phyloP scores from a whole-genome alignment of 2,329 filamentous ascomycete genomes.

The Sclerotinia nivalis region DNA sequence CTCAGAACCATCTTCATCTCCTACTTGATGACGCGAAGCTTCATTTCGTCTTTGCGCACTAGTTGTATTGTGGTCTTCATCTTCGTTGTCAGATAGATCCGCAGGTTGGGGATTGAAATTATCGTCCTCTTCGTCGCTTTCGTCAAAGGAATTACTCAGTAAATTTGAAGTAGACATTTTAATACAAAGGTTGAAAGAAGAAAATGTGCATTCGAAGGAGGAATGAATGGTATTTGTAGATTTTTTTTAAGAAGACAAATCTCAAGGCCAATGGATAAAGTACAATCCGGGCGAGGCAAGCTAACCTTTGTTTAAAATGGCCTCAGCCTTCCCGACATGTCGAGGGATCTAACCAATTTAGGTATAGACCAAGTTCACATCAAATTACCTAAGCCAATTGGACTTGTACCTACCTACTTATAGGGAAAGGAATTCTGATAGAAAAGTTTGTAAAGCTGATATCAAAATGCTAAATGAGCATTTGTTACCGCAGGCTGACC shows the following conservation, averaged over 20 bases:
- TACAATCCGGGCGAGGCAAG: constrained; percentile 16
- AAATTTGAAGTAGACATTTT: constrained; percentile 38
- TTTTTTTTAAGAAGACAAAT: constrained; percentile 4
- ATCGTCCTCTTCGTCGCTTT: constrained; percentile 76
- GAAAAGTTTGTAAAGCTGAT: neutral
- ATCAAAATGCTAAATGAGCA: neutral
- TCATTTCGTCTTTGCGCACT: constrained; percentile 37
- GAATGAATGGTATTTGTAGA: constrained; percentile 8
- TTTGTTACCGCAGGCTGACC: neutral
- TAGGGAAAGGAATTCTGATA: neutral
- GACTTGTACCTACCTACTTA: neutral
- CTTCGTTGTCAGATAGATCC: constrained; percentile 67
- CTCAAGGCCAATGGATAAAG: constrained; percentile 4
- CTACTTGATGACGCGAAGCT: constrained; percentile 40
- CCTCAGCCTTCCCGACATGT: constrained; percentile 22
- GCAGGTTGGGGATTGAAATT: constrained; percentile 83
- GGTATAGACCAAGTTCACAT: neutral
- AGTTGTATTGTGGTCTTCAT: constrained; percentile 40
- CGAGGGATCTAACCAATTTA: constrained; percentile 1
- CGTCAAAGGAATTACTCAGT: constrained; percentile 44
- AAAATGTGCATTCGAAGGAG: constrained; percentile 11
- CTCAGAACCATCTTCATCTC: constrained; percentile 49
- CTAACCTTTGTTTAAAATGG: constrained; percentile 23
- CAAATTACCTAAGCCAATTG: constrained; percentile 14
- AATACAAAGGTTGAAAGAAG: constrained; percentile 21